Conservation (phyloP, 179 eudicot genomes). For the Beta macrorhiza region DNA sequence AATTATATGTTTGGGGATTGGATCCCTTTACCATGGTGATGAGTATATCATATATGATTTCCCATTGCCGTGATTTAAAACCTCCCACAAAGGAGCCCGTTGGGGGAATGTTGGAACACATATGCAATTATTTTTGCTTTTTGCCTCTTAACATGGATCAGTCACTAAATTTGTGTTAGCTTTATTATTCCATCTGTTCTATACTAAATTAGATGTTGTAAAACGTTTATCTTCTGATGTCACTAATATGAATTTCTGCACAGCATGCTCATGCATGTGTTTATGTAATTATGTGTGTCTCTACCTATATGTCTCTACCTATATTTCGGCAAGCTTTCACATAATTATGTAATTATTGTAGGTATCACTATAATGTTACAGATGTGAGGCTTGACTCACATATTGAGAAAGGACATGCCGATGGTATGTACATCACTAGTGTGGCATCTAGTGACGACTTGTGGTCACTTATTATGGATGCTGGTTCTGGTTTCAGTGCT, state of each 20-base stretch:
- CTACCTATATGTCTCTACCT: not conserved
- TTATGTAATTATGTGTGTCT: not conserved
- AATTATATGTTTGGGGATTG: no score
- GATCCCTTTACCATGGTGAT: no score
- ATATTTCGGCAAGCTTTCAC: not conserved
- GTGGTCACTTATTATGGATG: constrained; percentile 66
- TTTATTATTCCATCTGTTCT: not conserved
- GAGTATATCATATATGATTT: no score
- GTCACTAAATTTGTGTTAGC: not conserved
- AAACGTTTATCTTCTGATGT: no score
- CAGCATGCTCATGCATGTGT: not conserved
- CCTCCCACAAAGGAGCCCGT: no score
- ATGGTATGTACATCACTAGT: constrained; percentile 26
- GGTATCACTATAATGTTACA: constrained; percentile 32
- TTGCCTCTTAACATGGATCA: not conserved
- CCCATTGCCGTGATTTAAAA: no score
- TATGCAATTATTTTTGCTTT: not conserved
- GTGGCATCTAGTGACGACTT: constrained; percentile 27
- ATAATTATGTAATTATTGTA: constrained; percentile 6
- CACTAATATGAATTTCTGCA: not conserved
- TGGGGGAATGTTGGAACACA: not conserved
- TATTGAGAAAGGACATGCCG: constrained; percentile 27
- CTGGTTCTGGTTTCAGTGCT: constrained; percentile 50
- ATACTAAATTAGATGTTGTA: not conserved
- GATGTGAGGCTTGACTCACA: constrained; percentile 26